A percentile compares a stretch with the other conserved stretches of the same genome.
These are phyloP conservation scores for Ustanciosporium gigantosporum DNA, from an alignment of 1,284 basidiomycete species.

Conservation along the genomic window DNA sequence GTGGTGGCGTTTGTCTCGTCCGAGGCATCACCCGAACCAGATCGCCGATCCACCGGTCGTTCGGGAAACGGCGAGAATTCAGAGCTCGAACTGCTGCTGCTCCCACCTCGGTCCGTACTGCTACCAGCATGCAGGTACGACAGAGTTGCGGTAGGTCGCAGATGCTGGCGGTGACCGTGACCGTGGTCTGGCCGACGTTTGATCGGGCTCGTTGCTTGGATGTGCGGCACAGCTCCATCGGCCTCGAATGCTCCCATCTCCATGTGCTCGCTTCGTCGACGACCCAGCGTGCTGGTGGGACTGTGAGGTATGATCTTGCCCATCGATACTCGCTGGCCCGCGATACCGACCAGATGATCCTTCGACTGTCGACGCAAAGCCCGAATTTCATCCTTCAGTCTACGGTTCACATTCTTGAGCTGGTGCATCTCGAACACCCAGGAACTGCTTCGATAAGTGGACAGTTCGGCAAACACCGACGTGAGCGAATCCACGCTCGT, in stretches of 20 bases:
- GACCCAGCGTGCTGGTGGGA: neutral
- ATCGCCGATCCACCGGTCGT: conserved; percentile 18
- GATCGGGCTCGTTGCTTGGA: conserved; percentile 29
- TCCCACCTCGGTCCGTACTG: conserved; percentile 24
- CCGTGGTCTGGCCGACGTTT: conserved; percentile 39
- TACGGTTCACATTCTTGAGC: conserved; percentile 54
- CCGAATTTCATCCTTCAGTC: conserved; percentile 50
- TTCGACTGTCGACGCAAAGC: conserved; percentile 35
- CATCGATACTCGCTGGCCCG: conserved; percentile 1
- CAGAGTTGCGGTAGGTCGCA: conserved; percentile 26
- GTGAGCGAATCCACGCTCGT: conserved; percentile 35
- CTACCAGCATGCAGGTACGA: conserved; percentile 22
- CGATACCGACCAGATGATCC: conserved; percentile 5
- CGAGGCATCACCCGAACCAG: conserved; percentile 30
- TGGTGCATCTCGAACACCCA: conserved; percentile 58
- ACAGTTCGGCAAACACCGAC: conserved; percentile 53
- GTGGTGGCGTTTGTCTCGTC: conserved; percentile 35
- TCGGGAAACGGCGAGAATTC: conserved; percentile 30
- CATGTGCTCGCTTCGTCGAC: too few species aligned
- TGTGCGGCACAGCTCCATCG: conserved; percentile 10
- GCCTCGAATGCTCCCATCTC: too few species aligned
- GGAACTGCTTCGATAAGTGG: conserved; percentile 42
- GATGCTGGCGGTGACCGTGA: conserved; percentile 40
- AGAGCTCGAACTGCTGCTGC: conserved; percentile 25
- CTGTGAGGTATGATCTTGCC: conserved; percentile 10